A percentile compares a stretch with the other conserved stretches of the same genome.
Conservation (phyloP, 129 eudicot species). For the Gnaphalium uliginosum region DNA sequence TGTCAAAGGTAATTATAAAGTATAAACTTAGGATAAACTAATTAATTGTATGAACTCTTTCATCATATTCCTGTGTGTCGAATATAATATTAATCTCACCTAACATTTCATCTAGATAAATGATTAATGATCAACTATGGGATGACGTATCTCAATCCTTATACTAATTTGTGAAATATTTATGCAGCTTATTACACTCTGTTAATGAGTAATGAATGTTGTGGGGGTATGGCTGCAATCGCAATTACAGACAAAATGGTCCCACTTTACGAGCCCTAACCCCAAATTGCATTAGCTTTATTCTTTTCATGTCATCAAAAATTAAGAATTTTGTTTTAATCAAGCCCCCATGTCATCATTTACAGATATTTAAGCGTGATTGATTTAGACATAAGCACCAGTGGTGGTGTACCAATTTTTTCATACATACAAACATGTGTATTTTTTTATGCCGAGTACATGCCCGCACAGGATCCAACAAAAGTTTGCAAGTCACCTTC, state of each 20-base stretch:
- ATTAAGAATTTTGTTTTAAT: too few relatives aligned
- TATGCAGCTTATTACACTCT: too few relatives aligned
- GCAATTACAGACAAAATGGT: not conserved
- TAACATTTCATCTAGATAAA: not conserved
- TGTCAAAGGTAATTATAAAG: too few relatives aligned
- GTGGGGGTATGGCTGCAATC: not conserved
- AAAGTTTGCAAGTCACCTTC: too few relatives aligned
- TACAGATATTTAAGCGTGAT: not conserved
- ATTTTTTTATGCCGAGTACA: too few relatives aligned
- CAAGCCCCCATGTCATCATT: not conserved
- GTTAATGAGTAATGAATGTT: not conserved
- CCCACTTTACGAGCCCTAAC: not conserved
- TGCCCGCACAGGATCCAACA: too few relatives aligned
- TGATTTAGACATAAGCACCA: constrained; percentile 1
- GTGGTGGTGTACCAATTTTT: not conserved
- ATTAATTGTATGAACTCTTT: too few relatives aligned
- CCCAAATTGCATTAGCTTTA: not conserved
- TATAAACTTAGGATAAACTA: too few relatives aligned
- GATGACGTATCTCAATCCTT: too few relatives aligned
- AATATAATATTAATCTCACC: too few relatives aligned
- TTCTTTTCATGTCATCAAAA: not conserved
- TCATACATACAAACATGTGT: not conserved
- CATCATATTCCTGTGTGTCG: too few relatives aligned
- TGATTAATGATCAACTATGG: not conserved
- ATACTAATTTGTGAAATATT: too few relatives aligned